Conservation (phyloP, 495 filamentous ascomycete genomes). For the Tetracladium setigerum region DNA sequence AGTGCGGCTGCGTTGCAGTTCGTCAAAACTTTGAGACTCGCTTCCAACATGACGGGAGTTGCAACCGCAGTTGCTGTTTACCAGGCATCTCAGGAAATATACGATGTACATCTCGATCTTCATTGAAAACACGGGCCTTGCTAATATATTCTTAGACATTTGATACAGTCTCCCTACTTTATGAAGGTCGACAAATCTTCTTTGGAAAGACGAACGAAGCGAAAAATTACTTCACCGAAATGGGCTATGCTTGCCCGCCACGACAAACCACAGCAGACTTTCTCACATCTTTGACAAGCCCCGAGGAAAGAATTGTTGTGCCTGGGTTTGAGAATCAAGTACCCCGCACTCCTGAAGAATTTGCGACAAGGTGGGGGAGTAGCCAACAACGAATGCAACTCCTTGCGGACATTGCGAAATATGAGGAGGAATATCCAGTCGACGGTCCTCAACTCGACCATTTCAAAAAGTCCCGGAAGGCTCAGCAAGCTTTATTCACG, state of each 20-base stretch:
- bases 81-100: constrained; percentile 66
- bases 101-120: constrained; percentile 40
- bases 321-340: constrained; percentile 55
- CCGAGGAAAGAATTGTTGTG: constrained; percentile 53
- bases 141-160: constrained; percentile 32
- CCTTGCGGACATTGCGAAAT: constrained; percentile 58
- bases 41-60: constrained; percentile 52
- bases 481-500: constrained; percentile 55
- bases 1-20: constrained; percentile 72
- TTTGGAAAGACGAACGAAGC: constrained; percentile 56
- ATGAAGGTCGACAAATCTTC: constrained; percentile 75
- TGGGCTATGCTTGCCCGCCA: constrained; percentile 64
- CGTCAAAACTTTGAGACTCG: constrained; percentile 54
- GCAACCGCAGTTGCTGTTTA: constrained; percentile 70
- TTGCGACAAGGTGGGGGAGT: constrained; percentile 49
- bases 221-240: constrained; percentile 57
- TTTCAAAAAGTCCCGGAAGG: constrained; percentile 57
- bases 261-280: constrained; percentile 71
- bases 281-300: constrained; percentile 66
- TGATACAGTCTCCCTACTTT: constrained; percentile 70
- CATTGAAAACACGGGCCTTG: background rate
- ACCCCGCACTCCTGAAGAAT: constrained; percentile 69
- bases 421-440: constrained; percentile 52
- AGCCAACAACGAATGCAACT: constrained; percentile 42
- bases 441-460: constrained; percentile 55